These are phyloP conservation scores for Knoxia roxburghii DNA, from an alignment of 257 asterid genomes.

Conservation along the genomic window DNA sequence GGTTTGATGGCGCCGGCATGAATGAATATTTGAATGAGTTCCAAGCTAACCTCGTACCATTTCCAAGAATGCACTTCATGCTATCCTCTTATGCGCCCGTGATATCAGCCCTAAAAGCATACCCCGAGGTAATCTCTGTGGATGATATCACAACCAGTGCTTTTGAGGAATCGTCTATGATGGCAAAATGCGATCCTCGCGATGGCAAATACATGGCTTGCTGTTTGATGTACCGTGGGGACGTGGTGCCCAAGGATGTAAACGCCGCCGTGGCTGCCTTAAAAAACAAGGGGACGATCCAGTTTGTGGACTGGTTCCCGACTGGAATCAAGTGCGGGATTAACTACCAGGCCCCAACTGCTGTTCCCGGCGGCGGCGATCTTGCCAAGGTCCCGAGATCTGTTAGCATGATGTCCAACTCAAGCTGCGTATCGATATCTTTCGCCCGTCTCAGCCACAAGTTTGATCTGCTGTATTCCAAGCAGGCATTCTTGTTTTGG, in stretches of 20 bases:
- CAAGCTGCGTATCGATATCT: slow-evolving; percentile 16
- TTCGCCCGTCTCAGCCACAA: slow-evolving; percentile 17
- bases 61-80: slow-evolving; percentile 22
- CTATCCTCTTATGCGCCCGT: slow-evolving; percentile 22
- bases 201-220: slow-evolving; percentile 23
- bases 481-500: slow-evolving; percentile 20
- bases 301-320: slow-evolving; percentile 22
- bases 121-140: slow-evolving; percentile 20
- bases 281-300: slow-evolving; percentile 15
- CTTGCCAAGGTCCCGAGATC: slow-evolving; percentile 22
- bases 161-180: slow-evolving; percentile 18
- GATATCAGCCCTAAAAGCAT: slow-evolving; percentile 20
- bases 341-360: slow-evolving; percentile 20
- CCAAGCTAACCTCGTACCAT: slow-evolving; percentile 22
- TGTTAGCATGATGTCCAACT: slow-evolving; percentile 21
- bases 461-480: slow-evolving; percentile 21
- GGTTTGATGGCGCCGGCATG: slow-evolving; percentile 22
- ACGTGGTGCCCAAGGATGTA: slow-evolving; percentile 22
- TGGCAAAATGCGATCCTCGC: slow-evolving; percentile 23
- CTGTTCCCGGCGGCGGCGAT: slow-evolving; percentile 19
- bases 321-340: slow-evolving; percentile 24
- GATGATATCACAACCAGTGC: slow-evolving; percentile 18
- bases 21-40: slow-evolving; percentile 17
- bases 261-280: slow-evolving; percentile 20
- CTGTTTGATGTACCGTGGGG: slow-evolving; percentile 20